Evolutionary conservation across 768 basidiomycete species (phyloP).

Genomic region (Tephrocybe sp.): DNA sequence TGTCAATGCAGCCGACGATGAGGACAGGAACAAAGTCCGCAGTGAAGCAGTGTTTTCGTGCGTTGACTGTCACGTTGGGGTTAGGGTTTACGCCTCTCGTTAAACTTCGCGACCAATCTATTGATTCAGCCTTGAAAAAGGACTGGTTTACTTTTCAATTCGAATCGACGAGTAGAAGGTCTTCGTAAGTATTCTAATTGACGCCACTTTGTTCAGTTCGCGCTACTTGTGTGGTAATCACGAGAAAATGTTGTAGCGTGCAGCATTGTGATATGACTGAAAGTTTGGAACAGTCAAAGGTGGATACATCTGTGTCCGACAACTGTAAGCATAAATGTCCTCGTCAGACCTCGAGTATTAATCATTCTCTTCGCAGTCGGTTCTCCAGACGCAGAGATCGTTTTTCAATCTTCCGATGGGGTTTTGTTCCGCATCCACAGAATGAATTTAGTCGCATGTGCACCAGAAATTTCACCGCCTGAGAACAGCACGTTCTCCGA

Average conservation of each 20-base stretch:
- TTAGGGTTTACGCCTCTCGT: neutral
- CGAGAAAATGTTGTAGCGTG: too few species aligned
- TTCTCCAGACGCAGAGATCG: slow-evolving; percentile 8
- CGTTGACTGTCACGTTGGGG: neutral
- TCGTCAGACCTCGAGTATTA: too few species aligned
- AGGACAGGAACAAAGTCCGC: neutral
- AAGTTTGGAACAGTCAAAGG: too few species aligned
- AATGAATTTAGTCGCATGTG: slow-evolving; percentile 1
- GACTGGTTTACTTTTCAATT: too few species aligned
- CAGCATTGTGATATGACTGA: too few species aligned
- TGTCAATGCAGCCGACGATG: neutral
- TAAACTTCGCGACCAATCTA: neutral
- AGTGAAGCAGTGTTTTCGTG: neutral
- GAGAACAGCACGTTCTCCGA: slow-evolving; percentile 8
- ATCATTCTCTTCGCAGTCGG: neutral
- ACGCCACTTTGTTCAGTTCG: too few species aligned
- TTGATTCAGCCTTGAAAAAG: too few species aligned
- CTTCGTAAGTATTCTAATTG: too few species aligned
- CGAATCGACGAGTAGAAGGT: too few species aligned
- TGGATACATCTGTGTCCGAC: too few species aligned
- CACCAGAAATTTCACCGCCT: slow-evolving; percentile 10
- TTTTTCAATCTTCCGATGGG: slow-evolving; percentile 7
- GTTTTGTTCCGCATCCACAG: slow-evolving; percentile 10
- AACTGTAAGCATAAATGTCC: too few species aligned
- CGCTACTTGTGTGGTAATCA: too few species aligned